Base-by-base conservation (phyloP, 805 yeast species). In the Metschnikowia reukaufii region DNA sequence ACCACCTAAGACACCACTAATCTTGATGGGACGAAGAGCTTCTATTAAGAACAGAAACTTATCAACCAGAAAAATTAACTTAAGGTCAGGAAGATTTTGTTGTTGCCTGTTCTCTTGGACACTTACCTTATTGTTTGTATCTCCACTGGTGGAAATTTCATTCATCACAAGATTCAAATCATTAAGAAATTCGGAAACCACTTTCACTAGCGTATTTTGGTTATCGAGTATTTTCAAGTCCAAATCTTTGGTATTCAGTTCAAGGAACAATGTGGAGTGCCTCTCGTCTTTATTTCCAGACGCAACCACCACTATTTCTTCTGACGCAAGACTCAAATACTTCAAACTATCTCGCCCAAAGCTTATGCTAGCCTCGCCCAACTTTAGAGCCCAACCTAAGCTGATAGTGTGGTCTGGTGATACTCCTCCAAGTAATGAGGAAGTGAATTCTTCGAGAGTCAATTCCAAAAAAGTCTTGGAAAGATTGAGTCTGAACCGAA, bases 171-270 rank as follows among this genome's bases (percentile, higher is more conserved):
- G 27, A n/a, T 35, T 10, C 25, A 36, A 17, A 15, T 32, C 37
- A 6, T 42, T 40, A 38, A 32, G n/a, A n/a, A 32, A 21, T n/a
- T 32, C 31, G 29, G 17, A 18, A 6, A 48, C 35, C 6, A 39
- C 39, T 2, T 21, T 4, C 2, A 10, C 16, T 13, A 51, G 47
- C 12, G 44, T 32, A 4, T 38, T 39, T 13, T 32, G 42, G n/a
- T 39, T 29, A 16, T 51, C 49, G 13, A 47, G 36, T 0, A 53
- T 7, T n/a, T 46, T 42, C 19, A 51, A 10, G 5, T 48, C 53
- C 10, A 45, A 1, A 10, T 42, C 41, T 15, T 37, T 38, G 5
- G 48, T 23, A 10, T 32, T 17, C 19, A 41, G 36, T 13, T 51
- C 45, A 2, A 43, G n/a, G 12, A 23, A 29, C 12, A 51, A 20